Evolutionary conservation across 2,329 filamentous ascomycete genomes (phyloP), one percentile per base, ranked within the genome.

Genomic region (Cercospora janseana): DNA sequence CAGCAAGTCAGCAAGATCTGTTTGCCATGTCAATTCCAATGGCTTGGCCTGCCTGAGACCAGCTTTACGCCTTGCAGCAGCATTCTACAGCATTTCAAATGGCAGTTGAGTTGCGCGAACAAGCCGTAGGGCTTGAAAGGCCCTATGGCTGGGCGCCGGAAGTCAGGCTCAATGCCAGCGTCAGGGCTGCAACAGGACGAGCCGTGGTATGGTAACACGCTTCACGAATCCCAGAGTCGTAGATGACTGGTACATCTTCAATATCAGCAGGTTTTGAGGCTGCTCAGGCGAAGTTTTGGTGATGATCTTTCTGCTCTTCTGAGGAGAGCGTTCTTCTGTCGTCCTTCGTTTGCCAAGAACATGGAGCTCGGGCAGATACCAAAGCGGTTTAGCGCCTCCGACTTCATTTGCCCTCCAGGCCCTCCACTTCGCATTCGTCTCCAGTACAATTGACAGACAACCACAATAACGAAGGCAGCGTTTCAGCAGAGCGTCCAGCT

Each of bases 151-250:
- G 52, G 47, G 31, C 29, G 49, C 27, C 42, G 37, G 24, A 35
- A 40, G 45, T 38, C 42, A 40, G 27, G 34, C 34, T 51, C 43
- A 50, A 46, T 49, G 52, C 46, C 28, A 37, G 28, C 34, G 31
- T 43, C 46, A 34, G 52, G 54, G 57, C 52, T 29, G 44, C 49
- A 46, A 48, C 51, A 49, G 46, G 43, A 47, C 26, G 51, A 41
- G 55, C 49, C 57, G 54, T 41, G 38, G 45, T 31, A n/a, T 44
- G 51, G 55, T 52, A 55, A 57, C 54, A 57, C 41, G 44, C 41
- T 28, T 54, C 45, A 55, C 52, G 44, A 44, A 41, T 28, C 49
- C 49, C 42, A 46, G 15, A 40, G 46, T 27, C 29, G 31, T 53
- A 53, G 34, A 27, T 44, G 32, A 31, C n/a, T 43, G 42, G 34